Percentiles rank a stretch among this genome's conserved stretches.
These are phyloP conservation scores for Leccinum olivaceopallidum DNA, from an alignment of 768 basidiomycete genomes.

Conservation along the genomic window DNA sequence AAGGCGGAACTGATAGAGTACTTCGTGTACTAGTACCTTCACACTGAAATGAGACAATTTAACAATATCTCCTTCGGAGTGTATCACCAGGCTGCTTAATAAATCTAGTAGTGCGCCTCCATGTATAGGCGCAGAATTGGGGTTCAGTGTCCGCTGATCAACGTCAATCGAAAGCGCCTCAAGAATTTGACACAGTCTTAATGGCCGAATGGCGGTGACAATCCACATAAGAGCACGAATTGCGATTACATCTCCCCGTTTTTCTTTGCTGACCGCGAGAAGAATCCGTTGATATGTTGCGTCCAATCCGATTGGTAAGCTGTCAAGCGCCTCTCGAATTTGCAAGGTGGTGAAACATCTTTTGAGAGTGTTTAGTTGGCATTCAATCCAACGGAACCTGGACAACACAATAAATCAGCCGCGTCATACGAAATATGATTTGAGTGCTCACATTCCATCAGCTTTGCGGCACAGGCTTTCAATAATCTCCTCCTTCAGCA, in stretches of 20 bases:
- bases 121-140: not conserved
- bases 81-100: not conserved
- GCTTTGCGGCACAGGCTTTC: not conserved
- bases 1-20: not conserved
- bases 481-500: slow-evolving; percentile 10
- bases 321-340: not conserved
- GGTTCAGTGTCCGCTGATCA: not conserved
- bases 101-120: not conserved
- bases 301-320: not conserved
- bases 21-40: not conserved
- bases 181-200: not conserved
- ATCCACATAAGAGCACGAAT: not conserved
- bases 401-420: not conserved
- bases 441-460: slow-evolving; percentile 12
- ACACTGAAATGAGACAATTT: not conserved
- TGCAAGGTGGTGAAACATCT: not conserved
- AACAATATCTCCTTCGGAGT: not conserved
- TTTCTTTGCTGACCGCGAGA: not conserved
- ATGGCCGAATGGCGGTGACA: not conserved
- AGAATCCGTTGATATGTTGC: not conserved
- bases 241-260: not conserved
- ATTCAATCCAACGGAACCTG: not conserved
- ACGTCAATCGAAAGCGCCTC: not conserved
- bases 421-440: accelerated
- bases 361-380: not conserved